Percentiles rank a stretch among this genome's conserved stretches.
These are phyloP conservation scores for Sanghuangporus weigelae DNA, from an alignment of 1,284 basidiomycete genomes.

Conservation along the genomic window DNA sequence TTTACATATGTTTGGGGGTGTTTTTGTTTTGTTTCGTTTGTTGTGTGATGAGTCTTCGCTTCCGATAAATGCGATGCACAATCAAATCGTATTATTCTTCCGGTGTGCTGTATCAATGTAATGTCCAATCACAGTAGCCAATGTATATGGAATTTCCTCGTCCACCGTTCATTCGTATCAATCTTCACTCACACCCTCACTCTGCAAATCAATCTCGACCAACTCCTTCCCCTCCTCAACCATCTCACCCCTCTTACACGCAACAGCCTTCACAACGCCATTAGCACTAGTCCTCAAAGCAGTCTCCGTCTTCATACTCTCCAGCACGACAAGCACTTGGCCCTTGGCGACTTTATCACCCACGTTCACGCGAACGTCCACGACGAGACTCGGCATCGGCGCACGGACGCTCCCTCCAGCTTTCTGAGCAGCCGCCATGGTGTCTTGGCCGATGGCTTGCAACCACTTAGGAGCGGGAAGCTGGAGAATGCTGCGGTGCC, in stretches of 20 bases:
- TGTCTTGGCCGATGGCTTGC: slow-evolving; percentile 48
- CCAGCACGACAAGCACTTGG: slow-evolving; percentile 77
- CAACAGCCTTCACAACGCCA: slow-evolving; percentile 67
- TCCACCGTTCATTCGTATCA: not conserved
- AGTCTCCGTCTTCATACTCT: slow-evolving; percentile 97
- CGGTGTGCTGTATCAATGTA: too few species aligned
- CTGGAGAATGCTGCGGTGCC: slow-evolving; percentile 53
- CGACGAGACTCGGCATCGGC: slow-evolving; percentile 88
- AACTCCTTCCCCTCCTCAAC: slow-evolving; percentile 82
- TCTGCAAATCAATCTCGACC: slow-evolving; percentile 53
- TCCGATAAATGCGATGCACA: not conserved
- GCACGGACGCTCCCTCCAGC: slow-evolving; percentile 34
- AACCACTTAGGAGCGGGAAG: slow-evolving; percentile 65
- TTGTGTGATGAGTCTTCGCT: too few species aligned
- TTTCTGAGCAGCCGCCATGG: slow-evolving; percentile 45
- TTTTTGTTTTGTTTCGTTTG: not conserved
- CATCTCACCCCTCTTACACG: slow-evolving; percentile 80
- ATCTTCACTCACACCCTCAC: not conserved
- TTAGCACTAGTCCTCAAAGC: slow-evolving; percentile 66
- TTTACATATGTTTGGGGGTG: too few species aligned
- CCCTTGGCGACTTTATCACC: slow-evolving; percentile 80
- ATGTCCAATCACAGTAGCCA: not conserved
- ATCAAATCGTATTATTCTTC: too few species aligned
- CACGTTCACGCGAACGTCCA: slow-evolving; percentile 74
- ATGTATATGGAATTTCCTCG: too few species aligned